A percentile compares a stretch with the other conserved stretches of the same genome.
phyloP scores from a whole-genome alignment of 164 flowering plant species.

The Stephania cephalantha region DNA sequence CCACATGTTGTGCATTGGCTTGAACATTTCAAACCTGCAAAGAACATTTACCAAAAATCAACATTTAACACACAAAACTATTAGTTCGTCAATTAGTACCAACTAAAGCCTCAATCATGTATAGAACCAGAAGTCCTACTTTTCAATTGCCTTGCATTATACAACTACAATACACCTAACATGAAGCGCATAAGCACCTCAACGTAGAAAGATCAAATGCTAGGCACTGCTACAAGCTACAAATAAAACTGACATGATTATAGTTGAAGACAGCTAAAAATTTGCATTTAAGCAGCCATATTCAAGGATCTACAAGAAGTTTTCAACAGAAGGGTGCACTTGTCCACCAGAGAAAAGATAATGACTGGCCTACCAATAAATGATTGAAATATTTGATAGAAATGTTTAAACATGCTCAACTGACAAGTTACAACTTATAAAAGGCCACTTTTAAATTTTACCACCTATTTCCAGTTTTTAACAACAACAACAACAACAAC shows the following conservation, averaged over 20 bases:
- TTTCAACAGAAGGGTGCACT: too few relatives aligned
- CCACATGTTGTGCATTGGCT: slow-evolving; percentile 86
- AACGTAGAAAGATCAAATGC: neutral
- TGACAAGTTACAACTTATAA: too few relatives aligned
- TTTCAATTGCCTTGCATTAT: neutral
- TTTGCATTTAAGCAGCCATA: too few relatives aligned
- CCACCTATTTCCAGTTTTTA: too few relatives aligned
- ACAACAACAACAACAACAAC: too few relatives aligned
- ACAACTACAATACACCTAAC: neutral
- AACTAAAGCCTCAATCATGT: neutral
- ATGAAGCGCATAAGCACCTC: neutral
- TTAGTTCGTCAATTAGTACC: neutral
- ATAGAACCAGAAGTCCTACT: neutral
- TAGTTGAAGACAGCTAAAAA: too few relatives aligned
- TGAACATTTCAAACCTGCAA: slow-evolving; percentile 60
- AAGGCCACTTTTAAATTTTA: neutral
- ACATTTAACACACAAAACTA: neutral
- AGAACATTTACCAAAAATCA: neutral
- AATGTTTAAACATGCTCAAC: too few relatives aligned
- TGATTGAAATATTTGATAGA: too few relatives aligned
- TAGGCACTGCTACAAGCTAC: neutral
- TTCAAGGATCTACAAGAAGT: too few relatives aligned
- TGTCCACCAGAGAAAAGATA: too few relatives aligned
- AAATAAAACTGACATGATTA: too few relatives aligned
- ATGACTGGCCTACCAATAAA: too few relatives aligned